Base-by-base conservation (phyloP, 345 rosid species). In the Populus ilicifolia region DNA sequence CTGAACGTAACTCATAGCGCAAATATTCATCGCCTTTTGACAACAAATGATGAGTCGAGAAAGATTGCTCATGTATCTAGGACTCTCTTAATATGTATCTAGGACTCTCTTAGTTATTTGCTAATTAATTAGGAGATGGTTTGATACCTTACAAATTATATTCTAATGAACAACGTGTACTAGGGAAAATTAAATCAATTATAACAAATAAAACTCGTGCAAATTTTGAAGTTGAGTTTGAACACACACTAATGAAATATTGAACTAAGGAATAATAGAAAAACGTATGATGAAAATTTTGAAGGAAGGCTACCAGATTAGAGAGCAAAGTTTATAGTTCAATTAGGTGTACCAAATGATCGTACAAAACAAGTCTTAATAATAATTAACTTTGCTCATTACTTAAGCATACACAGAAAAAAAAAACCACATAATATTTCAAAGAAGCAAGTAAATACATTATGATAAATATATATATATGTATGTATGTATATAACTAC, bases 401-500 rank as follows among this genome's bases (percentile, higher is more conserved):
- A 38, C 43, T 70, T 39, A 54, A 74, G 76, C 67, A 78, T 78
- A 65, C 39, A 33, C 67, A 6, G 0, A 64, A 64, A 29, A 6
- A 6, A 65, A 65, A 33, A 21, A 64, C 12, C 38, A 12, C 21
- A 64, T 21, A 10, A 64, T 29, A 25, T 64, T 16, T 30, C 18
- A 63, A 63, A 30, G 33, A 16, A 67, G 16, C 71, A 69, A 41
- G 44, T 27, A 56, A 74, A 35, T 25, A 75, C 62, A 30, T 29
- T 20, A 5, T 17, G 17, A 27, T 71, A 65, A 20, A 16, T 25
- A 43, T 33, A 18, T 52, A 21, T 27, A 48, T 29, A 18, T 11
- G 5, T n/a, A n/a, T n/a, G n/a, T n/a, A n/a, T n/a, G n/a, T n/a
- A n/a, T n/a, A n/a, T n/a, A n/a, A 61, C 27, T 35, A 91, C 98